These are phyloP conservation scores for Waitea zeae DNA, from an alignment of 1,284 basidiomycete genomes.

Conservation along the genomic window DNA sequence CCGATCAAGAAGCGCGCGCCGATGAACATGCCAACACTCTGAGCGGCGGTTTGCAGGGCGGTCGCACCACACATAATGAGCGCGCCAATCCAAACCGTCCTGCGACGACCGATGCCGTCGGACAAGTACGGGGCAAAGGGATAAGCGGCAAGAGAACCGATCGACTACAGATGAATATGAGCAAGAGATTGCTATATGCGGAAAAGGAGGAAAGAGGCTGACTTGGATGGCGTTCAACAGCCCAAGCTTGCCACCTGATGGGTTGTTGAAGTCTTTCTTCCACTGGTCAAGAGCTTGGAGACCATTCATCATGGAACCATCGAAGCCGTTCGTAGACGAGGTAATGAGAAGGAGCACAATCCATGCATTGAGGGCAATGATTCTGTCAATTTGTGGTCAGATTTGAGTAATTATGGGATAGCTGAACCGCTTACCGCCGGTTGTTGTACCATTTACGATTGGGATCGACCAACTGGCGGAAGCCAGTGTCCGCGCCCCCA, in stretches of 20 bases:
- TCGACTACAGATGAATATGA: too few relatives aligned
- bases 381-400: slow-evolving; percentile 15
- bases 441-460: slow-evolving; percentile 59
- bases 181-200: too few relatives aligned
- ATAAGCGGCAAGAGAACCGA: slow-evolving; percentile 9
- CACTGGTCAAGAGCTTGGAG: slow-evolving; percentile 49
- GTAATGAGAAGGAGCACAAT: slow-evolving; percentile 58
- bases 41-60: slow-evolving; percentile 14
- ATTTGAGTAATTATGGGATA: background rate
- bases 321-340: slow-evolving; percentile 61
- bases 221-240: slow-evolving; percentile 65
- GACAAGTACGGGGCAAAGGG: slow-evolving; percentile 8
- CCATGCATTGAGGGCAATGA: slow-evolving; percentile 50
- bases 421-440: slow-evolving; percentile 34
- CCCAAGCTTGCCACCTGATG: slow-evolving; percentile 39
- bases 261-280: slow-evolving; percentile 36
- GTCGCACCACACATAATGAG: slow-evolving; percentile 12
- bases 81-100: slow-evolving; percentile 10
- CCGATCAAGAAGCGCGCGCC: slow-evolving; percentile 25
- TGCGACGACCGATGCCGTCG: background rate
- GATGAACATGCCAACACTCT: slow-evolving; percentile 15
- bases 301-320: slow-evolving; percentile 66
- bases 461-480: slow-evolving; percentile 42
- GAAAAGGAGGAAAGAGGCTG: too few relatives aligned
- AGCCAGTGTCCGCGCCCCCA: slow-evolving; percentile 17